Conservation (phyloP, 306 rosid species). For the barrel medic (Medicago truncatula) region DNA sequence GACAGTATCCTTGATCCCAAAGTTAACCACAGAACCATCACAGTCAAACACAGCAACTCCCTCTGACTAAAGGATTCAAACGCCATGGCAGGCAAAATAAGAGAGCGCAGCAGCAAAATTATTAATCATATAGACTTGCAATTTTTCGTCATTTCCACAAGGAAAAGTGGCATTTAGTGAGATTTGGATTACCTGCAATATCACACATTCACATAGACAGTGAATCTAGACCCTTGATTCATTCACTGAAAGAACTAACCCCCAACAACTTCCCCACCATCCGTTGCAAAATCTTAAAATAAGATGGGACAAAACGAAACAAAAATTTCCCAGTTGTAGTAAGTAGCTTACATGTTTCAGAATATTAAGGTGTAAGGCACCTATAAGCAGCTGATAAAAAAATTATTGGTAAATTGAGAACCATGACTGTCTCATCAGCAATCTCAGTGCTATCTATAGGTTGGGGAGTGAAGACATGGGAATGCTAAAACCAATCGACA, state of each 20-base stretch:
- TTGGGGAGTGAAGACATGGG: not conserved
- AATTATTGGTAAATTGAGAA: conserved; percentile 15
- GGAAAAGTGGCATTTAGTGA: conserved; percentile 16
- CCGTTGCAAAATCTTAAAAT: not conserved
- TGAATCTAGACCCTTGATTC: not conserved
- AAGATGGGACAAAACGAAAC: not conserved
- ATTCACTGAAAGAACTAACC: conserved; percentile 10
- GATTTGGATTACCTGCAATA: not conserved
- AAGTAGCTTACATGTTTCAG: conserved; percentile 22
- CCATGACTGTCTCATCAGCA: not conserved
- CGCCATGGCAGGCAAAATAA: not conserved
- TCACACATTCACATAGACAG: not conserved
- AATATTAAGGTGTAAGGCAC: not conserved
- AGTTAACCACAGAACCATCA: not conserved
- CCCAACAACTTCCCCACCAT: not conserved
- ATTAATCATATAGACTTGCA: not conserved
- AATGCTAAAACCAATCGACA: conserved; percentile 77
- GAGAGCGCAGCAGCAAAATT: not conserved
- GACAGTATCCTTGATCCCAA: not conserved
- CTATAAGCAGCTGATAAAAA: not conserved
- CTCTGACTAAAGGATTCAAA: not conserved
- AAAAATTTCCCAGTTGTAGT: not conserved
- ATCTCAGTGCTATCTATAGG: conserved; percentile 20
- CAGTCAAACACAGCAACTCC: not conserved
- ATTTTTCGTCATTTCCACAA: not conserved